Conservation (phyloP, 2,329 filamentous ascomycete genomes). For the Xylariaceae sp. region DNA sequence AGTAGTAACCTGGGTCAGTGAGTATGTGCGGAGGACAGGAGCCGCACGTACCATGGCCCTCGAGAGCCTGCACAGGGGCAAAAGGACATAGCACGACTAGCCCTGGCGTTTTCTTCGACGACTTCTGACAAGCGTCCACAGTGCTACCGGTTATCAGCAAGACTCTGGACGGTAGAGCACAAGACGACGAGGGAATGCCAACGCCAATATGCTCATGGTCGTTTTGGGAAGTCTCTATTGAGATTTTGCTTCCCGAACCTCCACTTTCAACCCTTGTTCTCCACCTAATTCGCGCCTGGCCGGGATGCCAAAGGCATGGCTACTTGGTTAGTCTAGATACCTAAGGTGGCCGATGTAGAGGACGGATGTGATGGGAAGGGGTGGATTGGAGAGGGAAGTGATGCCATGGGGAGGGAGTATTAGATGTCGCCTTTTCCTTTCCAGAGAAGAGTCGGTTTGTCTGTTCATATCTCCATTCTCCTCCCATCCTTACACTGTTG, state of each 20-base stretch:
- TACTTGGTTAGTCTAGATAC: conserved; percentile 7
- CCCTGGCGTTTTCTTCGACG: conserved; percentile 5
- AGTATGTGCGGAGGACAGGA: conserved; percentile 10
- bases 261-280: conserved; percentile 25
- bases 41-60: too few species aligned
- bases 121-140: conserved; percentile 11
- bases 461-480: too few species aligned
- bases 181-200: conserved; percentile 12
- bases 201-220: conserved; percentile 16
- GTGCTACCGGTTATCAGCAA: conserved; percentile 3
- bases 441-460: conserved; percentile 7
- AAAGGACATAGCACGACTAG: too few species aligned
- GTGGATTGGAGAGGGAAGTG: conserved; percentile 11
- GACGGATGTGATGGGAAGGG: conserved; percentile 3
- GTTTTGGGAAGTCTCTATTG: conserved; percentile 19
- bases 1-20: too few species aligned
- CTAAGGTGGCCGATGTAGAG: conserved; percentile 4
- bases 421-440: conserved; percentile 18
- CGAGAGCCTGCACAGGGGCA: conserved; percentile 8
- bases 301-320: conserved; percentile 15
- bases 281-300: conserved; percentile 20
- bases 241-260: conserved; percentile 27
- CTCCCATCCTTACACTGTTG: too few species aligned
- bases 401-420: conserved; percentile 20
- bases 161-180: background rate